These are phyloP conservation scores for Pinus taeda DNA, from an alignment of 75 land plant species.

Conservation along the genomic window DNA sequence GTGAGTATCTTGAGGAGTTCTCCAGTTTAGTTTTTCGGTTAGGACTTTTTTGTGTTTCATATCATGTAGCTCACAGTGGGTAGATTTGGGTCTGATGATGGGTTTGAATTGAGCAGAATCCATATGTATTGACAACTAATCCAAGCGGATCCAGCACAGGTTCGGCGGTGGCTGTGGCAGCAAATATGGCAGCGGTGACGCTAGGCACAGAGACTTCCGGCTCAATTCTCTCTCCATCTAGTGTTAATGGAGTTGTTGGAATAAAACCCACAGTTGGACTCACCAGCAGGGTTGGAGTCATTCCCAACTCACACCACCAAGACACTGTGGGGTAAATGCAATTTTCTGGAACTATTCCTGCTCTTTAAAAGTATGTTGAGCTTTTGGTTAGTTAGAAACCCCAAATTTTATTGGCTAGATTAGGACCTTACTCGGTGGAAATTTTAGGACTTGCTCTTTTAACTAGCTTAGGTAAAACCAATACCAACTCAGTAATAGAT, in stretches of 20 bases:
- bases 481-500: too few species aligned
- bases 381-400: too few species aligned
- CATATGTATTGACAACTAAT: constrained; percentile 28
- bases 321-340: constrained; percentile 60
- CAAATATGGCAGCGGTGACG: constrained; percentile 60
- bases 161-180: constrained; percentile 58
- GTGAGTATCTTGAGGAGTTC: too few species aligned
- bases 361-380: not conserved
- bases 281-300: constrained; percentile 62
- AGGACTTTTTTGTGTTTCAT: not conserved
- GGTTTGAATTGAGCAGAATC: constrained; percentile 33
- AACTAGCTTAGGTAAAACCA: too few species aligned
- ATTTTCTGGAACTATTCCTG: not conserved
- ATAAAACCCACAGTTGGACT: constrained; percentile 75
- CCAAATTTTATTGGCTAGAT: too few species aligned
- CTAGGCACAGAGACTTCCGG: constrained; percentile 68
- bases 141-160: constrained; percentile 73
- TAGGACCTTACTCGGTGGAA: too few species aligned
- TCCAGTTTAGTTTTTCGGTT: not conserved
- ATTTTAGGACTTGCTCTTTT: too few species aligned
- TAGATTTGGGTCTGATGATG: not conserved
- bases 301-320: constrained; percentile 44
- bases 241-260: constrained; percentile 55
- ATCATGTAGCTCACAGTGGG: not conserved
- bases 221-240: constrained; percentile 55